Evolutionary conservation across 176 grass and related monocot species (phyloP).

Genomic region (Oropetium thomaeum): DNA sequence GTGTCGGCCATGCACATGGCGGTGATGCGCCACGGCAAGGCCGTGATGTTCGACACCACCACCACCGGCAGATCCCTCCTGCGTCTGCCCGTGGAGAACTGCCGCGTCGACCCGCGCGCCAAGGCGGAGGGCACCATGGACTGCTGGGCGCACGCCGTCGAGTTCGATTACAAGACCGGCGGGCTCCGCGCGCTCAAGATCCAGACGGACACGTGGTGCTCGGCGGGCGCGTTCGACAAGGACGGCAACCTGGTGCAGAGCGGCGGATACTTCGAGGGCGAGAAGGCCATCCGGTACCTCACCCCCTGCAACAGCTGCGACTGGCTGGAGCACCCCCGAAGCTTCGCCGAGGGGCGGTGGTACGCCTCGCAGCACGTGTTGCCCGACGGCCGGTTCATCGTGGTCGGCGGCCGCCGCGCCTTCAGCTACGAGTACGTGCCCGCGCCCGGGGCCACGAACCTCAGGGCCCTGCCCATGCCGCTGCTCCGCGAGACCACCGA

Average conservation of each 20-base stretch:
- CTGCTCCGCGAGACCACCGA: slow-evolving; percentile 70
- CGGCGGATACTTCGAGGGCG: slow-evolving; percentile 55
- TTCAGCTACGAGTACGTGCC: slow-evolving; percentile 79
- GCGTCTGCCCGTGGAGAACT: slow-evolving; percentile 38
- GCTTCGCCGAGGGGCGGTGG: slow-evolving; percentile 53
- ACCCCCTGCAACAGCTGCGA: slow-evolving; percentile 37
- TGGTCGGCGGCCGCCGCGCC: slow-evolving; percentile 69
- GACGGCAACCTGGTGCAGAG: slow-evolving; percentile 63
- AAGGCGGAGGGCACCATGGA: slow-evolving; percentile 25
- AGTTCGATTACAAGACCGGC: slow-evolving; percentile 49
- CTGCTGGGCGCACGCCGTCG: slow-evolving; percentile 60
- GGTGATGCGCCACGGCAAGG: slow-evolving; percentile 51
- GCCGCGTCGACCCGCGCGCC: slow-evolving; percentile 47
- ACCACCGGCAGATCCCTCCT: slow-evolving; percentile 40
- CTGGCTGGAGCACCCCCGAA: slow-evolving; percentile 45
- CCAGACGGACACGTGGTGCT: slow-evolving; percentile 62
- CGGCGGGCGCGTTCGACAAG: slow-evolving; percentile 42
- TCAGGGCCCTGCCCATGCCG: slow-evolving; percentile 19
- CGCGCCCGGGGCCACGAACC: slow-evolving; percentile 37
- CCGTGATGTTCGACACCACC: slow-evolving; percentile 62
- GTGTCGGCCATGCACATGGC: slow-evolving; percentile 69
- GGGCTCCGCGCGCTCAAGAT: slow-evolving; percentile 56
- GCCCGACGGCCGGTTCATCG: slow-evolving; percentile 56
- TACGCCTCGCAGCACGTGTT: slow-evolving; percentile 62
- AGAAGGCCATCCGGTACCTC: slow-evolving; percentile 28